Evolutionary conservation across 768 basidiomycete genomes (phyloP), one percentile per base, ranked within the genome.

Genomic region (Amanita pallidorosea): DNA sequence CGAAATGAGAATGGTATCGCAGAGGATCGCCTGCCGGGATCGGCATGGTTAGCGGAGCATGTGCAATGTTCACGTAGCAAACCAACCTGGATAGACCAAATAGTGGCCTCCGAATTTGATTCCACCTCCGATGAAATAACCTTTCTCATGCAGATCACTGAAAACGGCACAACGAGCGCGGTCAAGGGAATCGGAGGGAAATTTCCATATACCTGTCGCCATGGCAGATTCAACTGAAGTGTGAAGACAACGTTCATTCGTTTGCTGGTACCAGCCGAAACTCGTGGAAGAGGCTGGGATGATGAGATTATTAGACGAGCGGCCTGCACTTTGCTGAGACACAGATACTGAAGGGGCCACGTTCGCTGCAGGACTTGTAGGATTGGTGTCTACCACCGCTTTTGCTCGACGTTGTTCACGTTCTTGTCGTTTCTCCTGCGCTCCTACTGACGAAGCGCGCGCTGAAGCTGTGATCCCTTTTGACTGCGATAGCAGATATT

Each of bases 61-160:
- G 27, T 46, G 15, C 33, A 15, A 36, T 49, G n/a, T 23, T 15
- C 4, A 33, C 18, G 33, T 9, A 52, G 9, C 12, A 17, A 13
- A 65, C 79, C 37, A 61, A 86, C 95, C 95, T 47, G 96, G 96
- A 67, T 99, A 99, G 1, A 97, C 87, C 40, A 99, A 68, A 65
- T 91, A 97, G 59, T 98, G 93, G 1, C 93, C 94, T 5, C 96
- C 96, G 60, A 99, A 99, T 64, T 86, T 88, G 65, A 94, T 80
- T 0, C 93, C 94, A 0, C 80, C 80, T 43, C 93, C 93, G 79
- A 96, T 77, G 63, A 79, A 96, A 62, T 84, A 83, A 0, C 88
- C 89, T 65, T 84, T 77, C 54, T 83, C 79, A 85, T 88, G 90
- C 11, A 96, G 63, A 55, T 80, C 81, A 40, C 75, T 74, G 63